Percentiles rank a stretch among this genome's conserved stretches.
These are phyloP conservation scores for Pestalotiopsis sp. DNA, from an alignment of 2,329 filamentous ascomycete species.

Conservation along the genomic window DNA sequence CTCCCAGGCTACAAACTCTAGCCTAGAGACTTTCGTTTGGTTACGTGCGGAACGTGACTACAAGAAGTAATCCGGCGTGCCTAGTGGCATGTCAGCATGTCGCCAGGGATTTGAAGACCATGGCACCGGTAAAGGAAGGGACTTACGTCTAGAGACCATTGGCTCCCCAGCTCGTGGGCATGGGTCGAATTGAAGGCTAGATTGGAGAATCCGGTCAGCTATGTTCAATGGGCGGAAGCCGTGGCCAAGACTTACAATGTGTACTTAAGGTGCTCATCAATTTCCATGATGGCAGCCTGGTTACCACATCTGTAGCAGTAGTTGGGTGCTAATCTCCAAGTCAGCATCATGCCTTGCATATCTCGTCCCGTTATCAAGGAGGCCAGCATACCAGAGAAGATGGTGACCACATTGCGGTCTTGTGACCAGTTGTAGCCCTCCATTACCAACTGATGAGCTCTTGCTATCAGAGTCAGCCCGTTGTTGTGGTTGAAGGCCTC, in stretches of 20 bases:
- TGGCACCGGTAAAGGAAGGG: neutral
- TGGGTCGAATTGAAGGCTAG: constrained; percentile 96
- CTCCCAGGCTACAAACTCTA: neutral
- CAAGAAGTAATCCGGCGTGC: constrained; percentile 98
- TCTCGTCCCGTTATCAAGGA: neutral
- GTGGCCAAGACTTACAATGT: constrained; percentile 78
- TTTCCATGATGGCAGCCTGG: constrained; percentile 99
- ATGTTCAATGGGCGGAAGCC: neutral
- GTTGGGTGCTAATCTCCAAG: constrained; percentile 63
- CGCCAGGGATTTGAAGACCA: neutral
- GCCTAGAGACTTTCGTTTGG: neutral
- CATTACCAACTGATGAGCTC: constrained; percentile 98
- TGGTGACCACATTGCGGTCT: constrained; percentile 96
- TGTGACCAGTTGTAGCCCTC: constrained; percentile 99
- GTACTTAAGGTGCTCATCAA: constrained; percentile 98
- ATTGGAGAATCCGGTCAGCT: neutral
- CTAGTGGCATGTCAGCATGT: constrained; percentile 37
- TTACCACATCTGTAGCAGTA: constrained; percentile 99
- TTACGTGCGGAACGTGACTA: constrained; percentile 44
- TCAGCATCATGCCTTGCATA: neutral
- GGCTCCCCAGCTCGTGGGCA: constrained; percentile 96
- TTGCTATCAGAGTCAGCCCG: constrained; percentile 89
- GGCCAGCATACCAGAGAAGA: constrained; percentile 78
- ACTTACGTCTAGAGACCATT: constrained; percentile 91
- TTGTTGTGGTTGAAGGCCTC: constrained; percentile 99